These are phyloP conservation scores for Yarrowia sp. DNA, from an alignment of 805 yeast species.

Conservation along the genomic window DNA sequence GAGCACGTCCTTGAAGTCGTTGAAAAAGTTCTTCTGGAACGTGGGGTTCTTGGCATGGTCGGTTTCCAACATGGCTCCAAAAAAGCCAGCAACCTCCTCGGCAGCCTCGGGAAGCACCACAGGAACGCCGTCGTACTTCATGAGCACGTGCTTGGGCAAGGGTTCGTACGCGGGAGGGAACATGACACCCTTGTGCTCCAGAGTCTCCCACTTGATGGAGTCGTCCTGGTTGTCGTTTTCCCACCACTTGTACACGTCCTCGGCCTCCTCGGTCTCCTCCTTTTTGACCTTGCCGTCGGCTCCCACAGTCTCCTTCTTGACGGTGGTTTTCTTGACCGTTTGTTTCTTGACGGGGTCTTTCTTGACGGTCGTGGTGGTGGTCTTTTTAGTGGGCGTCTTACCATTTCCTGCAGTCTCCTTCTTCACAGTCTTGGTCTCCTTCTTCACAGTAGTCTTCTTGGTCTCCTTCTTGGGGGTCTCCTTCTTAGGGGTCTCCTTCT, in stretches of 20 bases:
- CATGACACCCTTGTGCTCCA: slow-evolving; percentile 88
- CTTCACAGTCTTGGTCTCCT: slow-evolving; percentile 20
- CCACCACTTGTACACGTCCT: slow-evolving; percentile 83
- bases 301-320: slow-evolving; percentile 37
- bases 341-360: slow-evolving; percentile 41
- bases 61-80: slow-evolving; percentile 83
- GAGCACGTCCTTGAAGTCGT: slow-evolving; percentile 74
- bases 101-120: slow-evolving; percentile 79
- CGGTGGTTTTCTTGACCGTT: slow-evolving; percentile 41
- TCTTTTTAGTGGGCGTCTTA: slow-evolving; percentile 9
- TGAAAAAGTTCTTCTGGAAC: slow-evolving; percentile 85
- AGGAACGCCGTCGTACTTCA: slow-evolving; percentile 77
- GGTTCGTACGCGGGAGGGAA: slow-evolving; percentile 94
- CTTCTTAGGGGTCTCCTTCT: slow-evolving; percentile 16
- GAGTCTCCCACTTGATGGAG: slow-evolving; percentile 81
- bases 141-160: slow-evolving; percentile 75
- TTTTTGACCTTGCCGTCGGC: slow-evolving; percentile 39
- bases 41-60: slow-evolving; percentile 89
- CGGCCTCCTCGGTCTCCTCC: slow-evolving; percentile 56
- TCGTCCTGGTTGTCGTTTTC: slow-evolving; percentile 71
- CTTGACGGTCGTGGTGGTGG: slow-evolving; percentile 23
- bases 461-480: not conserved
- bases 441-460: slow-evolving; percentile 5
- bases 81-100: slow-evolving; percentile 97
- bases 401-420: slow-evolving; percentile 5